phyloP scores from a whole-genome alignment of 2,329 filamentous ascomycete genomes.

The Trichophaea hybrida region DNA sequence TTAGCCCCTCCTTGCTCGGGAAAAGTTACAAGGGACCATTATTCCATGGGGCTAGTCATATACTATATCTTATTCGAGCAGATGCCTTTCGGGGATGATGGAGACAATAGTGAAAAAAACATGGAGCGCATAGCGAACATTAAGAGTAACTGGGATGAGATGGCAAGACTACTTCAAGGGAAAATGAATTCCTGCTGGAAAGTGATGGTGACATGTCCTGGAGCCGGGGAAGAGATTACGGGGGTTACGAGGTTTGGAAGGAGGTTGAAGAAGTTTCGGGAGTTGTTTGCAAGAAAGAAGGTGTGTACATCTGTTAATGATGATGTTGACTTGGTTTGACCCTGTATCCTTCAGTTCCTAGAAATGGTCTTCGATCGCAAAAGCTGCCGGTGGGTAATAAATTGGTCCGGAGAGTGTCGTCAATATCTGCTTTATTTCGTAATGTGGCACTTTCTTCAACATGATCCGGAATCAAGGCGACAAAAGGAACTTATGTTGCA shows the following conservation, averaged over 20 bases:
- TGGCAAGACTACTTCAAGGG: neutral
- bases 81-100: slow-evolving; percentile 3
- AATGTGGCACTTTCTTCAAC: neutral
- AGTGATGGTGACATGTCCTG: neutral
- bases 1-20: neutral
- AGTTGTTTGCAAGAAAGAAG: neutral
- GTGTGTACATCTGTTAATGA: neutral
- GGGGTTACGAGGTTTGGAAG: neutral
- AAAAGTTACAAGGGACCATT: slow-evolving; percentile 1
- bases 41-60: slow-evolving; percentile 1
- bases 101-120: neutral
- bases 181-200: slow-evolving; percentile 1
- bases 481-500: neutral
- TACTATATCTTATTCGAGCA: slow-evolving; percentile 5
- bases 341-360: neutral
- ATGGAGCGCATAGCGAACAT: neutral
- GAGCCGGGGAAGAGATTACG: neutral
- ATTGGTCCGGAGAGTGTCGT: neutral
- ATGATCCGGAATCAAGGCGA: neutral
- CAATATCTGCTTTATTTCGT: slow-evolving; percentile 1
- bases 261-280: neutral
- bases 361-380: neutral
- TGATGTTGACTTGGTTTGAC: neutral
- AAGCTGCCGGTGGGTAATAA: neutral
- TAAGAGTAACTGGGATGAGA: neutral